Evolutionary conservation across 2,329 filamentous ascomycete species (phyloP), one percentile per base, ranked within the genome.

Genomic region (Aspergillus alliaceus): DNA sequence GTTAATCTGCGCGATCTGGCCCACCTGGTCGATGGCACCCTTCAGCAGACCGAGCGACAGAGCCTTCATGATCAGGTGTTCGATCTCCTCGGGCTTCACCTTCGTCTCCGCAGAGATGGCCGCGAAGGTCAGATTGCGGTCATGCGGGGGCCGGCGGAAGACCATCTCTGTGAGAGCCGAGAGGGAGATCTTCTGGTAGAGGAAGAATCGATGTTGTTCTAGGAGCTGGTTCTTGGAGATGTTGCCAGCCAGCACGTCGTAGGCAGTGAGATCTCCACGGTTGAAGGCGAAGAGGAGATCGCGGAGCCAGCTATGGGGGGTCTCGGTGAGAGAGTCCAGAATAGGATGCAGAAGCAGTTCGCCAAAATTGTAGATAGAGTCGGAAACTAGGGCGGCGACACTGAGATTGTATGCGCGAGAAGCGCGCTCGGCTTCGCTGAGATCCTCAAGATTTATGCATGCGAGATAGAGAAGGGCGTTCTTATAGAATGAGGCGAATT

Each of bases 11-110:
- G 95, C 95, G 65, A 98, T 87, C 76, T 93, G 89, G 48, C 91
- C 91, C 31, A 99, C 95, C 79, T 99, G 93, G 75, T 99, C 95
- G 68, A 99, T 98, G 56, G 90, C 95, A 46, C 95, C 95, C 65
- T 89, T 86, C 65, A 99, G 80, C 66, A 99, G 81, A 1, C 95
- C 95, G 66, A 99, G 78, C 71, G 93, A 97, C 68, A 99, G 79
- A n/a, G 95, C 95, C 82, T 97, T 98, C 95, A 99, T 99, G 69
- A 99, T 90, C 63, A 99, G 80, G 75, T 98, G 93, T 82, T 99
- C 95, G 66, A 99, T 98, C 79, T 98, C 91, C 69, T 95, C 87
- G 2, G 87, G 86, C 66, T 87, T 85, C 51, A 99, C 93, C 77
- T 96, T 96, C 3, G 95, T 99, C 80, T 98, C 93, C 65, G 89